Evolutionary conservation across 2,329 filamentous ascomycete species (phyloP), one percentile per base, ranked within the genome.

Genomic region (Colletotrichum ledebouriae): DNA sequence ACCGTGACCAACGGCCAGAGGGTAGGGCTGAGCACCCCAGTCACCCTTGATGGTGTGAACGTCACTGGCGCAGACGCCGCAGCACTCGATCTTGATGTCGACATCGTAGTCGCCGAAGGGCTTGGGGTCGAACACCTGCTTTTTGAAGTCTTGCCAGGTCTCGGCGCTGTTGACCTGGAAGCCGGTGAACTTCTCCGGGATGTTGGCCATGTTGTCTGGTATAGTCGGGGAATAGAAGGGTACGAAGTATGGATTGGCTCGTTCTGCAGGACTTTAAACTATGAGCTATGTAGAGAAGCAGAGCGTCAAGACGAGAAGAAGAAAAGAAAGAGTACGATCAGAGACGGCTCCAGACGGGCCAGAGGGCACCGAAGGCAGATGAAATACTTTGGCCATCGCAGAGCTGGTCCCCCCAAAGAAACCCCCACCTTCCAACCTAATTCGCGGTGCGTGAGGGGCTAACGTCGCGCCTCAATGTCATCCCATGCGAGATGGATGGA

Each of bases 31-130:
- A 41, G 80, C 82, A 67, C 88, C 89, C 90, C 90, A 92, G 70
- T 90, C 89, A 70, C 89, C 89, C 74, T 79, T 88, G 76, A 93
- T 86, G 68, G 89, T 92, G 80, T 92, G 91, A 55, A 92, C 83
- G 75, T 94, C 91, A 72, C 87, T 91, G 73, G 90, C 88, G 77
- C 91, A 94, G 60, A 94, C 85, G 75, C 93, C 92, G 76, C 92
- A 95, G 76, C 88, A 90, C 72, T 94, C 90, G 75, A 97, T 91
- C 84, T 94, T 92, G 80, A 97, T 88, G 77, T 97, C 94, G 74
- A 97, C 89, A 77, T 97, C 94, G 79, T 93, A 87, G 77, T 94
- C 92, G 72, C 91, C 93, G 77, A 97, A 97, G 17, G 92, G 92
- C 83, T 97, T 96, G 67, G 94, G 89, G 73, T 90, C 87, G 83